Percentiles rank a stretch among this genome's conserved stretches.
phyloP scores from a whole-genome alignment of 2,329 filamentous ascomycete species.

The Verticillium longisporum region DNA sequence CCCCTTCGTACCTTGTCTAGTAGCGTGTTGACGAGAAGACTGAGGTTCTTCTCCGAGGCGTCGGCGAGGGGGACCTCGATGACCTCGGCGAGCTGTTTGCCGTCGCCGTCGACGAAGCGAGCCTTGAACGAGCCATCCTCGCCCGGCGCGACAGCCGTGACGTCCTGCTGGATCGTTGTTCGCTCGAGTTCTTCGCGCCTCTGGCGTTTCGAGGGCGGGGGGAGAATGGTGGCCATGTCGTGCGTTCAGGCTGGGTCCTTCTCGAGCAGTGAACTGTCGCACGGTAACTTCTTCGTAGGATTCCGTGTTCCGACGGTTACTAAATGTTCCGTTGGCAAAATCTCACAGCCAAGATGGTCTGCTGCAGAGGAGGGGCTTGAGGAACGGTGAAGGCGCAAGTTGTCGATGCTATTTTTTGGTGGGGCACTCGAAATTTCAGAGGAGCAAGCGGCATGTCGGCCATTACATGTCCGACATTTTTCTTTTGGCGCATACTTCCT shows the following conservation, averaged over 20 bases:
- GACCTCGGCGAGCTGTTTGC: constrained; percentile 64
- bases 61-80: constrained; percentile 73
- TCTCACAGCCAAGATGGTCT: neutral
- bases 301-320: no score
- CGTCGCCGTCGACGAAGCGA: constrained; percentile 78
- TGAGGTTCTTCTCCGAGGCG: constrained; percentile 82
- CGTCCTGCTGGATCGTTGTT: constrained; percentile 68
- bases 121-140: constrained; percentile 73
- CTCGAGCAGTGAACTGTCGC: neutral
- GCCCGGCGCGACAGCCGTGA: constrained; percentile 59
- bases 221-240: constrained; percentile 70
- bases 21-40: constrained; percentile 77
- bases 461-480: neutral
- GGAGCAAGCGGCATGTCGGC: neutral
- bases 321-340: neutral
- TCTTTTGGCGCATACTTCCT: no score
- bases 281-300: neutral
- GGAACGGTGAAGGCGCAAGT: neutral
- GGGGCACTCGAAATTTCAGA: constrained; percentile 1
- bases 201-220: constrained; percentile 85
- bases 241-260: neutral
- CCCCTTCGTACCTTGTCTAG: constrained; percentile 57
- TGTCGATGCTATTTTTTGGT: neutral
- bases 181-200: constrained; percentile 67
- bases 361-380: neutral